Conservation (phyloP, 257 asterid genomes). For the Solanum sparsipilum region DNA sequence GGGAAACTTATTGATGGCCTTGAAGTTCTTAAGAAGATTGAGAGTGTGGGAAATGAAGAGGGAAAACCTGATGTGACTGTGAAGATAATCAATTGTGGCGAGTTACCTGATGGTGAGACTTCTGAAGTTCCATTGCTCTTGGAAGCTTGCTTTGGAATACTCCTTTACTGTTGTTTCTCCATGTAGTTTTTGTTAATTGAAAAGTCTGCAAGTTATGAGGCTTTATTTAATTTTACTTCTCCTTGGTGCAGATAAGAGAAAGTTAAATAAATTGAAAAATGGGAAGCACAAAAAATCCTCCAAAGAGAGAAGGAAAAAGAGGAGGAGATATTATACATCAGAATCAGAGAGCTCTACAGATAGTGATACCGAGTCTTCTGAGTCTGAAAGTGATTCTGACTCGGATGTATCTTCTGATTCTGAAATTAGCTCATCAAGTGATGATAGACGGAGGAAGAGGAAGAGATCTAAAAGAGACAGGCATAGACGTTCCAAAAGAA, state of each 20-base stretch:
- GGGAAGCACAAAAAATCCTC: conserved; percentile 77
- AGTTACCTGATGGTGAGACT: conserved; percentile 62
- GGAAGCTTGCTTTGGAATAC: not conserved
- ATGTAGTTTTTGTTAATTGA: conserved; percentile 1
- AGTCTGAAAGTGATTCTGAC: conserved; percentile 78
- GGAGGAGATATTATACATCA: conserved; percentile 65
- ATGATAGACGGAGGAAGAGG: conserved; percentile 69
- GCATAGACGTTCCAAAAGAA: conserved; percentile 57
- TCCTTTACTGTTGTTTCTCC: not conserved
- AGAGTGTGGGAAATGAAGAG: conserved; percentile 71
- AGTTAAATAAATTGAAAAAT: conserved; percentile 29
- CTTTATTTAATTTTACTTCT: not conserved
- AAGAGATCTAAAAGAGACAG: conserved; percentile 76
- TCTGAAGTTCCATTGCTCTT: not conserved
- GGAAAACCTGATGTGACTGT: conserved; percentile 87
- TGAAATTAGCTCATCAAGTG: conserved; percentile 74
- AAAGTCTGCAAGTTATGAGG: conserved; percentile 14
- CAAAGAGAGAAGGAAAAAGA: conserved; percentile 57
- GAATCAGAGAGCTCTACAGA: conserved; percentile 84
- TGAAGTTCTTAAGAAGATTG: conserved; percentile 81
- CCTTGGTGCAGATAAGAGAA: conserved; percentile 27
- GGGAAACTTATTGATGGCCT: conserved; percentile 88
- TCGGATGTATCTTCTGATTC: conserved; percentile 54
- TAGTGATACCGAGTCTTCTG: conserved; percentile 63
- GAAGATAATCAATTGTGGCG: conserved; percentile 84